Base-by-base conservation (phyloP, 345 rosid genomes). In the Eucalyptus guilfoylei region DNA sequence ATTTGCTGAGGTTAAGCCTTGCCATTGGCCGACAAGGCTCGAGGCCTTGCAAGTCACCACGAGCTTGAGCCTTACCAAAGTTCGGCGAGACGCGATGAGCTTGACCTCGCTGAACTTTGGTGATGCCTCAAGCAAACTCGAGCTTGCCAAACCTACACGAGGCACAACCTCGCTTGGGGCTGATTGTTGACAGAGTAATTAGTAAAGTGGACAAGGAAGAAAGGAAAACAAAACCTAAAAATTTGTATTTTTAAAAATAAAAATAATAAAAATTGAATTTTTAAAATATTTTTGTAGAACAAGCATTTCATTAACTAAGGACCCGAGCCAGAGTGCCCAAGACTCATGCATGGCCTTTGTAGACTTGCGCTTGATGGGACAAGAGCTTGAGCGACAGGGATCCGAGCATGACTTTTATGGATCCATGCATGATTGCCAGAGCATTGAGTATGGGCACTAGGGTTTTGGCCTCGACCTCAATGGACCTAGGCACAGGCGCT, bases 21-120 rank as follows among this genome's bases (percentile, higher is more conserved):
- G 62, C 12, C 13, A 24, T 23, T 23, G 28, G 30, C 12, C 1
- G 6, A 9, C 62, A 55, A 55, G 62, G 62, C 62, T 55, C 1
- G 12, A 55, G 30, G 12, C 21, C 30, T 55, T 23, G 30, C 9
- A 0, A 52, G 55, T 52, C 24, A 8, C 1, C 0, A 1, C 2
- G 0, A 52, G 24, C 55, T 52, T 10, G 0, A 19, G 55, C 55
- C 55, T 52, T 52, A 5, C 24, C 0, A 7, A 2, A 52, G 55
- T 23, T 50, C 1, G 0, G 16, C 0, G n/a, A n/a, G n/a, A n/a
- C n/a, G n/a, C n/a, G n/a, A n/a, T n/a, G n/a, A n/a, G n/a, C n/a
- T n/a, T n/a, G n/a, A n/a, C n/a, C n/a, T n/a, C n/a, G n/a, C n/a
- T n/a, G n/a, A n/a, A n/a, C 30, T 55, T 11, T 23, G 62, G 6